phyloP scores from a whole-genome alignment of 441 rosid species.

The Populus hybrid region DNA sequence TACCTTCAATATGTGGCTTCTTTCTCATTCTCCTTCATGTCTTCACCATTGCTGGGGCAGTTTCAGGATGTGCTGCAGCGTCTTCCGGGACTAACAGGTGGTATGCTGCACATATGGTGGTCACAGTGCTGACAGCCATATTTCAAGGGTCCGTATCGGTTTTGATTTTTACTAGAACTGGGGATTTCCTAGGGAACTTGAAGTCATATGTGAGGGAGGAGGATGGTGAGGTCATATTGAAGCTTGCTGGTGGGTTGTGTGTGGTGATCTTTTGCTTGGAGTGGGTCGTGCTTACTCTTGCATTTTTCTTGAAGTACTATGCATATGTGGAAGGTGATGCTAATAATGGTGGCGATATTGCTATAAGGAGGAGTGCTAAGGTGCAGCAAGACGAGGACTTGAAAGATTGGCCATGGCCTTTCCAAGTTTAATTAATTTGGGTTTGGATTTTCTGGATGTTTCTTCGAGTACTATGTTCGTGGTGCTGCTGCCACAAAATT shows the following conservation, averaged over 20 bases:
- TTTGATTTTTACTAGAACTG: constrained; percentile 59
- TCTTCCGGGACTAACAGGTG: constrained; percentile 44
- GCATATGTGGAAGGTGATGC: constrained; percentile 47
- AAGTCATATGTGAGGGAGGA: constrained; percentile 72
- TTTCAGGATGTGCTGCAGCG: constrained; percentile 70
- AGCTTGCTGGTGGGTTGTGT: constrained; percentile 73
- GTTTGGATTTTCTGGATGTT: neutral
- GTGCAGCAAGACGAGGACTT: constrained; percentile 63
- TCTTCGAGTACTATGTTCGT: neutral
- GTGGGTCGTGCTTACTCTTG: constrained; percentile 78
- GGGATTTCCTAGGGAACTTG: constrained; percentile 47
- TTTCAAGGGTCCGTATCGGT: constrained; percentile 85
- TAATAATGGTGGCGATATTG: constrained; percentile 3
- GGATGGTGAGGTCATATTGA: constrained; percentile 65
- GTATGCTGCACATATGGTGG: constrained; percentile 82
- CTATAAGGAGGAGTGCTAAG: constrained; percentile 37
- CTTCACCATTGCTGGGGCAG: constrained; percentile 59
- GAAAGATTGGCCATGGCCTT: constrained; percentile 87
- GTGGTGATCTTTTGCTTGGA: constrained; percentile 69
- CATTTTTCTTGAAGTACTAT: constrained; percentile 73
- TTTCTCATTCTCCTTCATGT: constrained; percentile 74
- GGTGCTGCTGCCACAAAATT: neutral
- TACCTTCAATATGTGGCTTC: constrained; percentile 77
- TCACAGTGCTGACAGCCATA: constrained; percentile 72
- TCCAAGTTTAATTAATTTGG: constrained; percentile 48